phyloP scores from a whole-genome alignment of 257 asterid genomes.

The Nemophila menziesii region DNA sequence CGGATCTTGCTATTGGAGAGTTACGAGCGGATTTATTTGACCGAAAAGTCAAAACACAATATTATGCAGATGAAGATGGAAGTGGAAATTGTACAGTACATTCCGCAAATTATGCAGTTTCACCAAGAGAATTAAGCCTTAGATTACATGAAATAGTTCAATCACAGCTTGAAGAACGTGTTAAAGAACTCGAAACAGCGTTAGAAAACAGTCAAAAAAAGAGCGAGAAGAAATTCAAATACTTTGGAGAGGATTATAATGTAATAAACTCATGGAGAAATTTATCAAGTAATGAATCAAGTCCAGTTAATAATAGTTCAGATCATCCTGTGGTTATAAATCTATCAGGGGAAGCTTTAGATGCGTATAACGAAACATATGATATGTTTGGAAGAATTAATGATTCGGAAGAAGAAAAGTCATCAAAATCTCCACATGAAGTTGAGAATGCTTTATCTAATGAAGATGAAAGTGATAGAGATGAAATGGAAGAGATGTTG shows the following conservation, averaged over 20 bases:
- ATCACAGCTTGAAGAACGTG: slow-evolving; percentile 60
- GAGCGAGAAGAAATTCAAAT: slow-evolving; percentile 15
- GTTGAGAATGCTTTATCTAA: slow-evolving; percentile 11
- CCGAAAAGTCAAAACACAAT: slow-evolving; percentile 13
- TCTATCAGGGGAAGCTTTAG: slow-evolving; percentile 52
- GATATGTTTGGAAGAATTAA: slow-evolving; percentile 35
- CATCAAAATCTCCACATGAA: slow-evolving; percentile 7
- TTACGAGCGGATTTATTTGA: slow-evolving; percentile 33
- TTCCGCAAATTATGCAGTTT: slow-evolving; percentile 47
- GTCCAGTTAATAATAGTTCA: slow-evolving; percentile 22
- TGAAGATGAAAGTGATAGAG: slow-evolving; percentile 17
- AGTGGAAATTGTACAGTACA: slow-evolving; percentile 40
- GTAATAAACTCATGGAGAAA: slow-evolving; percentile 19
- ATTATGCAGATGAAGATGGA: slow-evolving; percentile 35
- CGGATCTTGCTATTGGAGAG: slow-evolving; percentile 39
- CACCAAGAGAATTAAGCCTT: slow-evolving; percentile 70
- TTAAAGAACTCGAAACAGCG: slow-evolving; percentile 66
- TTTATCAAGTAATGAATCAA: slow-evolving; percentile 20
- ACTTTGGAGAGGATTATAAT: no score
- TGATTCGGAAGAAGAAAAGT: slow-evolving; percentile 42
- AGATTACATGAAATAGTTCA: slow-evolving; percentile 74
- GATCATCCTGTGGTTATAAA: slow-evolving; percentile 51
- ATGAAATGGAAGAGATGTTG: slow-evolving; percentile 78
- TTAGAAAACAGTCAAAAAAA: slow-evolving; percentile 53
- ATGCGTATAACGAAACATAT: slow-evolving; percentile 44